Evolutionary conservation across 805 yeast genomes (phyloP).

Genomic region (Candida bentonensis): DNA sequence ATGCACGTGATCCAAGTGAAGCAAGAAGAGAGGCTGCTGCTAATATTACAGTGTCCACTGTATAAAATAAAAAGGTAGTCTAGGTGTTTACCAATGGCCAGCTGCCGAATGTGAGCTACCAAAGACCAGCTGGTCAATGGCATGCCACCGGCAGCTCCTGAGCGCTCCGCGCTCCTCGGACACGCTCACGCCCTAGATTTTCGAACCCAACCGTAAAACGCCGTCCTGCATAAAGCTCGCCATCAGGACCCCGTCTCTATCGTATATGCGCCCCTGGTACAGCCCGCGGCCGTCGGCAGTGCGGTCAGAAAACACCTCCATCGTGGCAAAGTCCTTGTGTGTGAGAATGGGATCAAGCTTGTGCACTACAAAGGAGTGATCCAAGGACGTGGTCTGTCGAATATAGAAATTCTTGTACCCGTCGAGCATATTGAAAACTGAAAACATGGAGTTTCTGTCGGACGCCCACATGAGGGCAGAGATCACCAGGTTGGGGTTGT

Average conservation of each 20-base stretch:
- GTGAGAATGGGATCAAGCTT: slow-evolving; percentile 12
- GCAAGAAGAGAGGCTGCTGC: too few relatives aligned
- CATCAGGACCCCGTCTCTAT: slow-evolving; percentile 9
- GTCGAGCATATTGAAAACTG: slow-evolving; percentile 16
- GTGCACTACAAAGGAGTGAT: slow-evolving; percentile 19
- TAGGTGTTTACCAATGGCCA: too few relatives aligned
- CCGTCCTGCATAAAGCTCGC: slow-evolving; percentile 20
- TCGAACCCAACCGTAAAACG: slow-evolving; percentile 4
- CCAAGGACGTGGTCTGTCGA: slow-evolving; percentile 16
- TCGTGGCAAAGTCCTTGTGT: slow-evolving; percentile 12
- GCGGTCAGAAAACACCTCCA: slow-evolving; percentile 20
- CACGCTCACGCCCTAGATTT: too few relatives aligned
- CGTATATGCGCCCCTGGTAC: slow-evolving; percentile 19
- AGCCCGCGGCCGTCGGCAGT: slow-evolving; percentile 18
- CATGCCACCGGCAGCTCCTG: too few relatives aligned
- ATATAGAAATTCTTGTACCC: slow-evolving; percentile 6
- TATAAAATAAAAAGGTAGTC: too few relatives aligned
- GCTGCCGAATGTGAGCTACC: too few relatives aligned
- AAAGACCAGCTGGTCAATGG: too few relatives aligned
- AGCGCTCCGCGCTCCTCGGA: too few relatives aligned
- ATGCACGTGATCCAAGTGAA: too few relatives aligned
- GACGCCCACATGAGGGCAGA: slow-evolving; percentile 20
- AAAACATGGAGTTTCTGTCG: slow-evolving; percentile 21
- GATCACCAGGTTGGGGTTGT: slow-evolving; percentile 15
- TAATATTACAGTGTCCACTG: too few relatives aligned